These are phyloP conservation scores for Tolypocladium paradoxum DNA, from an alignment of 2,329 filamentous ascomycete species.

Conservation along the genomic window DNA sequence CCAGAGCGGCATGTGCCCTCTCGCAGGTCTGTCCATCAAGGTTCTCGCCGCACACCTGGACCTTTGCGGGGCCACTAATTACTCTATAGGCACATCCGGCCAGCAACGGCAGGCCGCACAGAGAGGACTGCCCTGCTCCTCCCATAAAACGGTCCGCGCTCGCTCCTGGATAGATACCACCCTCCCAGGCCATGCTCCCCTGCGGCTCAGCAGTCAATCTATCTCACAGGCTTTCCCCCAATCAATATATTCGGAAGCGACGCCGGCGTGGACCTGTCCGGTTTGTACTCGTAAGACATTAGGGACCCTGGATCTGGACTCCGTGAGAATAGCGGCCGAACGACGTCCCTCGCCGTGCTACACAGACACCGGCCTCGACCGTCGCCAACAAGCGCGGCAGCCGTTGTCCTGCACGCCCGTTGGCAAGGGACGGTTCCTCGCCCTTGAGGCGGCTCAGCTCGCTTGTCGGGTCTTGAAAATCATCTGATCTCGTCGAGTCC, in stretches of 20 bases:
- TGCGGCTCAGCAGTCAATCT: background rate
- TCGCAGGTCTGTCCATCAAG: constrained; percentile 7
- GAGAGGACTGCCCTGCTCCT: background rate
- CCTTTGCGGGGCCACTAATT: background rate
- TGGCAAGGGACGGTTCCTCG: background rate
- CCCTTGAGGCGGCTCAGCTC: background rate
- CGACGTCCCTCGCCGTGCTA: background rate
- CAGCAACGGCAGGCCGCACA: too few relatives aligned
- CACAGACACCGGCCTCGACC: background rate
- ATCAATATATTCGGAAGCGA: background rate
- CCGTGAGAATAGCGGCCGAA: background rate
- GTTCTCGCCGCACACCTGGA: background rate
- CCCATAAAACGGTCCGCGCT: background rate
- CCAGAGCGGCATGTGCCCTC: too few relatives aligned
- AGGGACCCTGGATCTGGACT: background rate
- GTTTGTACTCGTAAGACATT: background rate
- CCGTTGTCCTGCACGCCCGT: background rate
- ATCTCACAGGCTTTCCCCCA: background rate
- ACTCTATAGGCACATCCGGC: background rate
- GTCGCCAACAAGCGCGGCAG: background rate
- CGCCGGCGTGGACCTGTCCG: too few relatives aligned
- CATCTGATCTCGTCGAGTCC: background rate
- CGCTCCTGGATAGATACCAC: background rate
- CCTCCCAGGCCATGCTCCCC: background rate
- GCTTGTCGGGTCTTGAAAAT: background rate